Evolutionary conservation across 1,284 basidiomycete species (phyloP).

Genomic region (Trametes polyzona): DNA sequence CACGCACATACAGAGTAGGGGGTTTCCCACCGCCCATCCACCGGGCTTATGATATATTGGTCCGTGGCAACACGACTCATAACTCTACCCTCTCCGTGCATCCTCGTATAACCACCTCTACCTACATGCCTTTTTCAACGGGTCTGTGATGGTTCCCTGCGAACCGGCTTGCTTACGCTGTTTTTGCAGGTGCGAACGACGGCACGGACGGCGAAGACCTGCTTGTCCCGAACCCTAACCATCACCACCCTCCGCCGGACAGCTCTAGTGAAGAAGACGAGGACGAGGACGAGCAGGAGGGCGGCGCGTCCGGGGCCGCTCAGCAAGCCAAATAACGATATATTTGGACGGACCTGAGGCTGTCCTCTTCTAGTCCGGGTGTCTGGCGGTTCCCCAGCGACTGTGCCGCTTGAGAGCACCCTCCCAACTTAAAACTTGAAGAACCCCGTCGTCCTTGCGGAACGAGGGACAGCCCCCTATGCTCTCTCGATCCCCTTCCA

Average conservation of each 20-base stretch:
- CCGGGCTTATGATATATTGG: background rate
- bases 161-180: background rate
- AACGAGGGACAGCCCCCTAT: no score
- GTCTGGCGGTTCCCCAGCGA: no score
- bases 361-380: slow-evolving; percentile 4
- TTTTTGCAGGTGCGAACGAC: background rate
- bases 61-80: no score
- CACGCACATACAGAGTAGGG: no score
- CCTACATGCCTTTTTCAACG: no score
- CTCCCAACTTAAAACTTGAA: no score
- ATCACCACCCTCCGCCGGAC: slow-evolving; percentile 28
- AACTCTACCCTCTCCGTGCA: no score
- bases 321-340: background rate
- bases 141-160: background rate
- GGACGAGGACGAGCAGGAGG: slow-evolving; percentile 11
- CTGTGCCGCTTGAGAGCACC: no score
- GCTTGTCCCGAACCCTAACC: slow-evolving; percentile 63
- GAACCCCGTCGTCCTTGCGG: no score
- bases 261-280: slow-evolving; percentile 22
- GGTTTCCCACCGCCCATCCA: background rate
- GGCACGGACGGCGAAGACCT: slow-evolving; percentile 50
- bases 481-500: no score
- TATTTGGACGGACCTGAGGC: no score
- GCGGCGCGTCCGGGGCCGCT: background rate
- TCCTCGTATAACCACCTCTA: no score